Evolutionary conservation across 2,329 filamentous ascomycete species (phyloP).

Genomic region (Malbranchea cinnamomea): DNA sequence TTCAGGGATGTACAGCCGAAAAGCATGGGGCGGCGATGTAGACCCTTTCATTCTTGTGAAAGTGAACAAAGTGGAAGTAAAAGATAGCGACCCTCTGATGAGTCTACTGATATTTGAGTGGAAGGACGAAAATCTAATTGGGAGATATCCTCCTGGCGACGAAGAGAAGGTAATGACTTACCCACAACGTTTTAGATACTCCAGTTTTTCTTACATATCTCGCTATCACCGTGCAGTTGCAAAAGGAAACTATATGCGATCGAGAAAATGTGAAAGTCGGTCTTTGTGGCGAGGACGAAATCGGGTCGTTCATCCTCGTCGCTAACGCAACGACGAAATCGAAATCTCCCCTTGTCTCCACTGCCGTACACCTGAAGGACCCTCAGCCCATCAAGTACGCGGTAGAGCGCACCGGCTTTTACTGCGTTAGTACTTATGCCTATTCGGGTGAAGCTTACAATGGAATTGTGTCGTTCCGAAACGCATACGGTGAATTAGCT

Average conservation of each 20-base stretch:
- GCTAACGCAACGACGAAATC: constrained; percentile 60
- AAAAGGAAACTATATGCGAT: constrained; percentile 63
- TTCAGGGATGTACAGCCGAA: constrained; percentile 84
- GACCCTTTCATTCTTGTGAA: constrained; percentile 83
- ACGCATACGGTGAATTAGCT: constrained; percentile 89
- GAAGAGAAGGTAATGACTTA: constrained; percentile 36
- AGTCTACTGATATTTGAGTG: constrained; percentile 91
- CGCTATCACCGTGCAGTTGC: constrained; percentile 13
- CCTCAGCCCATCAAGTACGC: constrained; percentile 60
- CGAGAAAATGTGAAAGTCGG: constrained; percentile 51
- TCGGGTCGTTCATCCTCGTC: constrained; percentile 71
- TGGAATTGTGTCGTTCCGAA: constrained; percentile 79
- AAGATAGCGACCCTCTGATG: constrained; percentile 56
- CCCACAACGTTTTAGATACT: constrained; percentile 13
- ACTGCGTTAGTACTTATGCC: constrained; percentile 70
- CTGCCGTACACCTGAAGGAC: constrained; percentile 68
- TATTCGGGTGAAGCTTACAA: constrained; percentile 56
- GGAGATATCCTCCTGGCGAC: constrained; percentile 44
- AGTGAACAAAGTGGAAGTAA: constrained; percentile 48
- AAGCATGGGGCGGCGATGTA: constrained; percentile 71
- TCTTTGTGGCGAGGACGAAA: constrained; percentile 60
- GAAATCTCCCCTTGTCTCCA: constrained; percentile 57
- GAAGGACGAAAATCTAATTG: constrained; percentile 68
- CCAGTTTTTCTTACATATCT: constrained; percentile 14
- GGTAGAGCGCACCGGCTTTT: constrained; percentile 85